Evolutionary conservation across 164 flowering plant species (phyloP).

Genomic region (Annona squamosa): DNA sequence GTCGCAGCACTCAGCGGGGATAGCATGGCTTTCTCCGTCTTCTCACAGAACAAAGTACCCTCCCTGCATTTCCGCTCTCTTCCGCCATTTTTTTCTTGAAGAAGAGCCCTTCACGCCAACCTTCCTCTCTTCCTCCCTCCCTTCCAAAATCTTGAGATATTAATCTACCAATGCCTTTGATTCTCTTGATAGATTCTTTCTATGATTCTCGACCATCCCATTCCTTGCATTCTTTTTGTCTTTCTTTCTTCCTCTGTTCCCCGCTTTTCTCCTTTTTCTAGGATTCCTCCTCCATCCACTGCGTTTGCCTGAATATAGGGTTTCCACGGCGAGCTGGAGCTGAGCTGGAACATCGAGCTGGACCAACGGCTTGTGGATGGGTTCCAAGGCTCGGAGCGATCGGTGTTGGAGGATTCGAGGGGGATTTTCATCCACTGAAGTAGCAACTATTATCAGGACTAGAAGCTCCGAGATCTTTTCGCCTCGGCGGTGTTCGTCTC

Average conservation of each 20-base stretch:
- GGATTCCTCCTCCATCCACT: neutral
- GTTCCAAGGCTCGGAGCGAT: neutral
- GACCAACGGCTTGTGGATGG: neutral
- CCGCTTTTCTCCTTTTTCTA: neutral
- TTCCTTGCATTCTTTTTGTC: no score
- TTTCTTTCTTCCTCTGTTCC: neutral
- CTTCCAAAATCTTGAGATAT: neutral
- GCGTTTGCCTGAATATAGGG: neutral
- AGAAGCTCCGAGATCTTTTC: neutral
- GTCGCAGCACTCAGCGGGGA: no score
- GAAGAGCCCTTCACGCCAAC: neutral
- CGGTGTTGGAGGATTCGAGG: neutral
- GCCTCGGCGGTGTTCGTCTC: neutral
- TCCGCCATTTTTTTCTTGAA: no score
- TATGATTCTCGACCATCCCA: neutral
- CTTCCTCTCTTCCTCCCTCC: neutral
- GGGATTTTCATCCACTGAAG: neutral
- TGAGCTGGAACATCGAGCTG: neutral
- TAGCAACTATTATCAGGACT: neutral
- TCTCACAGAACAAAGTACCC: neutral
- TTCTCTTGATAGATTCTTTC: neutral
- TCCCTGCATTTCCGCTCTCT: neutral
- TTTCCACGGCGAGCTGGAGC: neutral
- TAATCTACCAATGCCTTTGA: neutral
- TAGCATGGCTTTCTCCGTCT: no score